Percentiles rank a stretch among this genome's conserved stretches.
These are phyloP conservation scores for Backusella macrospora DNA, from an alignment of 192 early-diverging fungal genomes.

Conservation along the genomic window DNA sequence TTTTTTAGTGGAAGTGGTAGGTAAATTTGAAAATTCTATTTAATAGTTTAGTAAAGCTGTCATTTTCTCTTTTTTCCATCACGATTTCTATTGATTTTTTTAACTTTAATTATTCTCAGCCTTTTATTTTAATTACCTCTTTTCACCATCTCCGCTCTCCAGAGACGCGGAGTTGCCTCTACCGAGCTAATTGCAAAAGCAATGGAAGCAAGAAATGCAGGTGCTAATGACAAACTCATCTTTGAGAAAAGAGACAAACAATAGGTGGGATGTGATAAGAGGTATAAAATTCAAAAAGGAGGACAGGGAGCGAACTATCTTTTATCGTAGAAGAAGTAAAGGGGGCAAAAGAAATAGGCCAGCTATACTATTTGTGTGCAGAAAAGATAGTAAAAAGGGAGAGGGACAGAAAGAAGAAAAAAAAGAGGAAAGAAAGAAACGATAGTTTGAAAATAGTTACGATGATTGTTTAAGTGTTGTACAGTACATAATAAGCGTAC, in stretches of 20 bases:
- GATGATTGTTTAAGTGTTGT: constrained; percentile 2
- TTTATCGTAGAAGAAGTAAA: neutral
- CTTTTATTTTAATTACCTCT: neutral
- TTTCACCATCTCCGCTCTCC: constrained; percentile 3
- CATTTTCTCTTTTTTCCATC: neutral
- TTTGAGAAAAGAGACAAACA: neutral
- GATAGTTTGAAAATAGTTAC: constrained; percentile 6
- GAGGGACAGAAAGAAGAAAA: neutral
- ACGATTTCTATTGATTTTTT: neutral
- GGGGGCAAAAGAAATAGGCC: neutral
- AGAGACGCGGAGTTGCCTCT: constrained; percentile 9
- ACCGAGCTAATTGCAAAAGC: neutral
- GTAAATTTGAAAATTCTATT: constrained; percentile 1
- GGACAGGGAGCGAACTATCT: neutral
- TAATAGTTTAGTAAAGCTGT: constrained; percentile 1
- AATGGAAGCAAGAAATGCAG: constrained; percentile 16
- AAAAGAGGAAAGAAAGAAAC: neutral
- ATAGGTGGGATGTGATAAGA: neutral
- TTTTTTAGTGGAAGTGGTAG: constrained; percentile 4
- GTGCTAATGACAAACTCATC: constrained; percentile 16
- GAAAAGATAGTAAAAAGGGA: neutral
- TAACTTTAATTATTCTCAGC: neutral
- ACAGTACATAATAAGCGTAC: constrained; percentile 4
- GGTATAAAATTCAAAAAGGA: neutral
- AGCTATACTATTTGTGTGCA: neutral